These are phyloP conservation scores for Keithomyces neogunnii DNA, from an alignment of 2,329 filamentous ascomycete species.

Conservation along the genomic window DNA sequence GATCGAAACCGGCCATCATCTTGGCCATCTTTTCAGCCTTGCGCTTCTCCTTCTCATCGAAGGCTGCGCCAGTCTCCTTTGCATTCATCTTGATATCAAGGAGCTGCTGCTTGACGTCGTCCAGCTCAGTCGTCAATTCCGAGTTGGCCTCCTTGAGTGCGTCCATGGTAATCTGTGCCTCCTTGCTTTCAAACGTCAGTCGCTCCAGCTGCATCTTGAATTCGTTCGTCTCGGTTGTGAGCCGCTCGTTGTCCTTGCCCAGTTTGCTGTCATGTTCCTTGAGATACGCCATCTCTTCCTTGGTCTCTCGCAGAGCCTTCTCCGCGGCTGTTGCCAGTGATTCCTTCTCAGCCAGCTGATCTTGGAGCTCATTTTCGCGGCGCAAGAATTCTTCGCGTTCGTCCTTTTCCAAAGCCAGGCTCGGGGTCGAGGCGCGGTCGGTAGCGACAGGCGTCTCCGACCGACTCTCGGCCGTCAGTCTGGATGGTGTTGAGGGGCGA, in stretches of 20 bases:
- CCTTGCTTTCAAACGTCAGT: conserved; percentile 90
- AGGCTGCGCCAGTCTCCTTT: conserved; percentile 79
- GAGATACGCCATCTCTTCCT: conserved; percentile 76
- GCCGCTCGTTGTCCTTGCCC: conserved; percentile 82
- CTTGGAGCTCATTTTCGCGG: conserved; percentile 93
- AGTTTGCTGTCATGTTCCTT: conserved; percentile 80
- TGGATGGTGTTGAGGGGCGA: conserved; percentile 44
- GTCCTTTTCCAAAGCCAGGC: conserved; percentile 84
- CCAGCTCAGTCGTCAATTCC: conserved; percentile 83
- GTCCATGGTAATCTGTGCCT: conserved; percentile 96
- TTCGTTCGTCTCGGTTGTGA: conserved; percentile 81
- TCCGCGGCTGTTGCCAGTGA: conserved; percentile 70
- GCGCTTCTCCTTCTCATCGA: conserved; percentile 97
- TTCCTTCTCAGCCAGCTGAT: conserved; percentile 91
- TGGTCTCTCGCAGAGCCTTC: conserved; percentile 70
- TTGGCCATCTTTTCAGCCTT: conserved; percentile 99
- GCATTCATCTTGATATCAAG: conserved; percentile 94
- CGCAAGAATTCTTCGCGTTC: conserved; percentile 93
- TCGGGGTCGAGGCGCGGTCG: conserved; percentile 80
- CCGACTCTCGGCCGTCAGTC: conserved; percentile 47
- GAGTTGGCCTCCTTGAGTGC: conserved; percentile 91
- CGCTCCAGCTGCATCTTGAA: conserved; percentile 96
- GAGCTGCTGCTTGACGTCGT: conserved; percentile 93
- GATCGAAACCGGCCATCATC: conserved; percentile 99
- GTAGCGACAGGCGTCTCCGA: conserved; percentile 58